These are phyloP conservation scores for Quercus variabilis DNA, from an alignment of 306 rosid genomes.

Conservation along the genomic window DNA sequence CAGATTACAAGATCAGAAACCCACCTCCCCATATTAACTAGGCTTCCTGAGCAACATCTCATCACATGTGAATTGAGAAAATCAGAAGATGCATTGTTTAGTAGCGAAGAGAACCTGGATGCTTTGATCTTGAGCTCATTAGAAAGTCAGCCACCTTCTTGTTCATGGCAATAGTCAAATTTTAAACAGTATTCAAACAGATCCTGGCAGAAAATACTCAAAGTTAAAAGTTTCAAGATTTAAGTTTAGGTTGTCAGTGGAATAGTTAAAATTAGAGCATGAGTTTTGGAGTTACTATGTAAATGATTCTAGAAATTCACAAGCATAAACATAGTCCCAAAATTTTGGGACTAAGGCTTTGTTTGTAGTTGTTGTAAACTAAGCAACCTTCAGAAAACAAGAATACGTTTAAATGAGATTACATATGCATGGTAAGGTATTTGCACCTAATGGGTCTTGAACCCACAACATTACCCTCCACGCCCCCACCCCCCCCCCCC, in stretches of 20 bases:
- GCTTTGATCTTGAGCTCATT: not conserved
- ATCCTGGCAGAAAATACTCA: not conserved
- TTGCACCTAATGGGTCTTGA: too few species aligned
- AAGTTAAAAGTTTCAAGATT: not conserved
- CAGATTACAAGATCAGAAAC: not conserved
- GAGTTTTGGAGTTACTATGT: too few species aligned
- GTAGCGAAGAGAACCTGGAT: not conserved
- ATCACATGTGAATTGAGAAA: not conserved
- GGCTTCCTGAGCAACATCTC: not conserved
- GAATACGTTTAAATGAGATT: too few species aligned
- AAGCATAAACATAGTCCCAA: too few species aligned
- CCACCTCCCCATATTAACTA: not conserved
- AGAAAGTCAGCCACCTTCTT: not conserved
- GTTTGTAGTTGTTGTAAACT: too few species aligned
- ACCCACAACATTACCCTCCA: too few species aligned
- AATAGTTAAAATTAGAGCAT: not conserved
- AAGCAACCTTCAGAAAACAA: too few species aligned
- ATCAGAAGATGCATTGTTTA: not conserved
- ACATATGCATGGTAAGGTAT: too few species aligned
- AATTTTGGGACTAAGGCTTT: too few species aligned
- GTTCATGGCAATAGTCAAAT: not conserved
- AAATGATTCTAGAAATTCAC: too few species aligned
- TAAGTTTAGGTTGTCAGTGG: not conserved
- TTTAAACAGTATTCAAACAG: not conserved
- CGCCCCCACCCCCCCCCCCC: too few species aligned